Base-by-base conservation (phyloP, 306 rosid species). In the Prinsepia uniflora region DNA sequence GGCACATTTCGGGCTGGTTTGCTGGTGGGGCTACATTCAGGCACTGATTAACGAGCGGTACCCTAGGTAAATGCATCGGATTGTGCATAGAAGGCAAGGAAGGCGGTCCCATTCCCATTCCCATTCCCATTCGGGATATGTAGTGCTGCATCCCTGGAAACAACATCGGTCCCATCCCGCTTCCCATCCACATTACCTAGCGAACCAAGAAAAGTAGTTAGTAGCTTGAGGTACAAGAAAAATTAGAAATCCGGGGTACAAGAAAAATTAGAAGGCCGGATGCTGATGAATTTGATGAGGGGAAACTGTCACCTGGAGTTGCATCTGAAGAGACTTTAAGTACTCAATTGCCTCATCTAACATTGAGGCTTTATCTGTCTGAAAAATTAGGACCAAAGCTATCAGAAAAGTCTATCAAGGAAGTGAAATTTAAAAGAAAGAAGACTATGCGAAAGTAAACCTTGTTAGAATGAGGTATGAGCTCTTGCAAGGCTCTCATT, bases 281-380 rank as follows among this genome's bases (percentile, higher is more conserved):
- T 43, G 36, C 2, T 30, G 36, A 1, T 63, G 45, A 17, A 68
- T 58, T 65, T 22, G 72, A 36, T 22, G 41, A 63, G 54, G 6
- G 63, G 19, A 14, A 18, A 50, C 52, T 72, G 70, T 80, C 36
- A 92, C 98, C 89, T 92, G 98, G 72, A 92, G 89, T 80, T 89
- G 98, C 60, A 92, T 73, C 81, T 92, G 95, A 77, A 92, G 95
- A 50, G 96, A 84, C 83, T 89, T 92, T 82, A 92, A 75, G 87
- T 92, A 92, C 53, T 89, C 95, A 14, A 89, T 87, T 50, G 95
- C 98, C 80, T 92, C 96, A 59, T 92, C 96, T 54, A 89, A 75
- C 95, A 92, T 83, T 1, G 96, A 92, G 48, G 98, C 98, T 77
- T 89, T 92, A 75, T 92, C 96, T 22, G 95, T 87, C 98, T 92